Evolutionary conservation across 257 asterid genomes (phyloP).

Genomic region (Paulownia fortunei): DNA sequence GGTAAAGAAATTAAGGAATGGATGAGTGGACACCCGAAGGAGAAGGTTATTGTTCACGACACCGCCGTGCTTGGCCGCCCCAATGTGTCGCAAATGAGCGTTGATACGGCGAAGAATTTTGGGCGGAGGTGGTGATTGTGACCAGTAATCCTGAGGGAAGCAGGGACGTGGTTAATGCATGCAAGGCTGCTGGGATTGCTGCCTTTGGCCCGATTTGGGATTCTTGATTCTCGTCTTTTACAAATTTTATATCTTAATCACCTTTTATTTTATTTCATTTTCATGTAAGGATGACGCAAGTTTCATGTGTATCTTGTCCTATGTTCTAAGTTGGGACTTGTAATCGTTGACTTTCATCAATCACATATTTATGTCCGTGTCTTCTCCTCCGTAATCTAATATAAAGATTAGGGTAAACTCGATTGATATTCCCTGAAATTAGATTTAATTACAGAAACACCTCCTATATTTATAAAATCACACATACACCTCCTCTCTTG

Average conservation of each 20-base stretch:
- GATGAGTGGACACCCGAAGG: slow-evolving; percentile 60
- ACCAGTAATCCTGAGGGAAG: slow-evolving; percentile 83
- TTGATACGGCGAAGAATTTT: slow-evolving; percentile 54
- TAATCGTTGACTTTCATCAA: background rate
- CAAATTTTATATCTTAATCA: background rate
- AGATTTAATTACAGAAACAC: too few relatives aligned
- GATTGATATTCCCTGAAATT: too few relatives aligned
- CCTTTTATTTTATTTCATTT: background rate
- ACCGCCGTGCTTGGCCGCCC: slow-evolving; percentile 73
- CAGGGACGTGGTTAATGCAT: slow-evolving; percentile 63
- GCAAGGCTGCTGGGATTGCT: slow-evolving; percentile 63
- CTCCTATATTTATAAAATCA: too few relatives aligned
- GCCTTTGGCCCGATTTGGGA: slow-evolving; percentile 85
- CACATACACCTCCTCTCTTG: too few relatives aligned
- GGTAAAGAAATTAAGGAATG: slow-evolving; percentile 62
- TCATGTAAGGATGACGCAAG: background rate
- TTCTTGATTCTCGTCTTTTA: slow-evolving; percentile 36
- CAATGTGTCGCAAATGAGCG: slow-evolving; percentile 60
- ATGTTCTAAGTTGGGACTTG: background rate
- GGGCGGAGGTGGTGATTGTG: slow-evolving; percentile 72
- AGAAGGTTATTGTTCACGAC: slow-evolving; percentile 65
- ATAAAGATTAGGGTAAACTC: too few relatives aligned
- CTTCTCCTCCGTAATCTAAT: too few relatives aligned
- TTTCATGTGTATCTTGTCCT: background rate
- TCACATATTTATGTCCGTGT: background rate